phyloP scores from a whole-genome alignment of 805 yeast genomes.

The Vanderwaltozyma yarrowii region DNA sequence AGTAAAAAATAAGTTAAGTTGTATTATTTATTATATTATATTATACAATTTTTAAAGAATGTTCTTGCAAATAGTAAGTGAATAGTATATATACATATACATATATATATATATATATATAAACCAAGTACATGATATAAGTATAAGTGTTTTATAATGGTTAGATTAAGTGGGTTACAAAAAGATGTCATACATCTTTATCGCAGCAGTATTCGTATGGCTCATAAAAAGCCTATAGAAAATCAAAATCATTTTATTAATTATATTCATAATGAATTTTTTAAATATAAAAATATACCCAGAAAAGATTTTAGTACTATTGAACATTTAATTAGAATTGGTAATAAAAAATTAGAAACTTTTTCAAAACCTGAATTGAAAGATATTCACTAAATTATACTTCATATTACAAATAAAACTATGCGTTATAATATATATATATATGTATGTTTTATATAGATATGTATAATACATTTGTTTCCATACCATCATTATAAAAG shows the following conservation, averaged over 20 bases:
- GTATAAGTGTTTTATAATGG: too few relatives aligned
- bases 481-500: too few relatives aligned
- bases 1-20: too few relatives aligned
- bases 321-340: conserved; percentile 73
- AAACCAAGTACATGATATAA: not conserved
- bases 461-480: too few relatives aligned
- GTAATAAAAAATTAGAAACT: conserved; percentile 62
- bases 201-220: conserved; percentile 37
- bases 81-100: too few relatives aligned
- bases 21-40: too few relatives aligned
- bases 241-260: conserved; percentile 35
- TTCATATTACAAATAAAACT: too few relatives aligned
- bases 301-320: conserved; percentile 77
- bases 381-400: conserved; percentile 34
- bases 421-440: too few relatives aligned
- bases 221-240: conserved; percentile 37
- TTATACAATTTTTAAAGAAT: too few relatives aligned
- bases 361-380: conserved; percentile 62
- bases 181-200: conserved; percentile 42
- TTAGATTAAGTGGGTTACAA: conserved; percentile 38
- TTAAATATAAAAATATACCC: conserved; percentile 43
- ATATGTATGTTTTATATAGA: too few relatives aligned
- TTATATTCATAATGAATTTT: conserved; percentile 55
- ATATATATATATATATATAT: too few relatives aligned
- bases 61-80: too few relatives aligned